Base-by-base conservation (phyloP, 257 asterid genomes). In the Buddleja alternifolia region DNA sequence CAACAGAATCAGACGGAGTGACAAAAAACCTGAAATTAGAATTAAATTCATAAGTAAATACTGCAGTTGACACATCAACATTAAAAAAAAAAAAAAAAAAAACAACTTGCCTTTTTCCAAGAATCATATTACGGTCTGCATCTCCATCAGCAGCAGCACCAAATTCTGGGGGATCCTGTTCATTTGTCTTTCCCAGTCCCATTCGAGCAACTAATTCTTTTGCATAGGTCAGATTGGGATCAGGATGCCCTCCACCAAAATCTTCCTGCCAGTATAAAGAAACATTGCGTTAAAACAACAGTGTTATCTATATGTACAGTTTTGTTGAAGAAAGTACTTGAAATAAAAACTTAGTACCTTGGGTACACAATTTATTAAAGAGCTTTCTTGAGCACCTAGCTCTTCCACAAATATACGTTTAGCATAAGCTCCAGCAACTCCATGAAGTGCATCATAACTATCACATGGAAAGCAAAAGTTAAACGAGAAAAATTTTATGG, bases 71-170 rank as follows among this genome's bases (percentile, higher is more conserved):
- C 16, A 55, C 15, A 76, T 6, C 25, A 62, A 68, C 25, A 53
- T 9, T 12, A 17, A 53, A 58, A 71, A 68, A 55, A 64, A 72
- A 71, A 10, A 64, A 7, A 1, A 24, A 23, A 0, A 47, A 8
- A 60, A 21, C 64, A 58, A 23, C 41, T 41, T 53, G 83, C 99
- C 96, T 88, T 81, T 93, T 93, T 19, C 99, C 99, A 14, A 93
- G 96, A 76, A 93, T 34, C 99, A 93, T 93, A 66, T 93, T 93
- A 69, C 99, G 96, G 75, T 93, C 99, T 21, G 97, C 99, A 84
- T 93, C 99, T 71, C 99, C 99, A 81, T 93, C 99, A 76, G 97
- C 95, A 76, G 99, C 99, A 65, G 99, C 99, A 34, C 99, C 99
- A 82, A 93, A 93, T 81, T 93, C 99, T 24, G 99, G 99, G 55